Evolutionary conservation across 176 grass and related monocot species (phyloP), one percentile per base, ranked within the genome.

Genomic region (Tuctoria greenei): DNA sequence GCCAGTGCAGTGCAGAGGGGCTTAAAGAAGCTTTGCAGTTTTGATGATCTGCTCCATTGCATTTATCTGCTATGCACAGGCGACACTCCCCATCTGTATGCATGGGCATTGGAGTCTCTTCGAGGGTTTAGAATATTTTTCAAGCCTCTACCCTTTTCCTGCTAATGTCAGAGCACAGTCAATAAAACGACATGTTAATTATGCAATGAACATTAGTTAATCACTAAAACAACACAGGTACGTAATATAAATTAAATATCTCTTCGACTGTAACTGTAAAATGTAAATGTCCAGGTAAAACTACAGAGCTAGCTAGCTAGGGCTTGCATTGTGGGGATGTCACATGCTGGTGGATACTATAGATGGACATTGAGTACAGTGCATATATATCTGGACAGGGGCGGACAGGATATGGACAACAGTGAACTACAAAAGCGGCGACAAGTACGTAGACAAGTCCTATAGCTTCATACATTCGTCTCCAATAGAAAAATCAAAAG

Each of bases 341-440:
- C 14, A 5, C 14, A 2, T 16, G 13, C 15, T 38, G 31, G 47
- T 17, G 14, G 15, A 31, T 13, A 47, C 2, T 6, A 4, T 49
- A 18, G 46, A 49, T 49, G 46, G 46, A 45, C 15, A 49, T 31
- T 49, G 17, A 49, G 0, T 31, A 69, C 42, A 69, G 24, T 70
- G 6, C 67, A 9, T 23, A 3, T 42, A 10, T 27, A 79, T 65
- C 57, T 57, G 57, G 60, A 78, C 35, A 70, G 36, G 52, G 38
- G 7, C 0, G 26, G 57, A 47, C 52, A 69, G 44, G 56, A 83
- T 78, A 78, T 52, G 35, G 79, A 66, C 79, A 87, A 73, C 67
- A 79, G 80, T 83, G 68, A 52, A 83, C 80, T 83, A 87, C 61
- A 83, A 83, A 87, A 83, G 74, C 80, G 59, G 18, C 31, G 61